Evolutionary conservation across 306 rosid species (phyloP), one percentile per base, ranked within the genome.

Genomic region (Oemleria cerasiformis): DNA sequence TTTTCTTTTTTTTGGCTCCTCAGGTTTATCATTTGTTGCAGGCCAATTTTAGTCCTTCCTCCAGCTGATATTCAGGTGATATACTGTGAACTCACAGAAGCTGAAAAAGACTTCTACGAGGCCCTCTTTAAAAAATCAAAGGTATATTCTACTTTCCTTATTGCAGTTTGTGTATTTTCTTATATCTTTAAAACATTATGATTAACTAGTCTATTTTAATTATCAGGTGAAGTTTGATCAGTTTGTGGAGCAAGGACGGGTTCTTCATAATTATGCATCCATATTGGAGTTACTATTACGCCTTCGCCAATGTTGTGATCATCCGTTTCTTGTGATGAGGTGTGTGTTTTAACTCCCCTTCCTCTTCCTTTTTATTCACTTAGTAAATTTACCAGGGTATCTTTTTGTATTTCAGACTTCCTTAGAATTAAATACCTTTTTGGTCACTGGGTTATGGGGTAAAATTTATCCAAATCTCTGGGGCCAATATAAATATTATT

Each of bases 281-380:
- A 93, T 93, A 78, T 73, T 93, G 88, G 97, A 90, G 88, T 79
- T 93, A 61, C 97, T 93, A 74, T 88, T 93, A 82, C 98, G 98
- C 71, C 98, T 93, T 68, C 93, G 97, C 62, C 98, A 93, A 76
- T 93, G 98, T 63, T 93, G 98, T 60, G 97, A 93, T 80, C 97
- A 93, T 78, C 98, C 98, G 36, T 93, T 90, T 88, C 97, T 93
- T 73, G 98, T 93, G 73, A 90, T 90, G 98, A 93, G 98, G 98
- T 93, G 80, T 20, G 63, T 50, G 38, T 41, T 25, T 39, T 16
- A 5, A 45, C 8, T n/a, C 54, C 43, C 20, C 9, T 6, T 6
- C 19, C 48, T 4, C 9, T 14, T 34, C 43, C 8, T 30, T 30
- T 30, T 30, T 30, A 30, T 30, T 30, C 36, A 30, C 36, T 2